Conservation (phyloP, 768 basidiomycete genomes). For the Cystofilobasidium capitatum region DNA sequence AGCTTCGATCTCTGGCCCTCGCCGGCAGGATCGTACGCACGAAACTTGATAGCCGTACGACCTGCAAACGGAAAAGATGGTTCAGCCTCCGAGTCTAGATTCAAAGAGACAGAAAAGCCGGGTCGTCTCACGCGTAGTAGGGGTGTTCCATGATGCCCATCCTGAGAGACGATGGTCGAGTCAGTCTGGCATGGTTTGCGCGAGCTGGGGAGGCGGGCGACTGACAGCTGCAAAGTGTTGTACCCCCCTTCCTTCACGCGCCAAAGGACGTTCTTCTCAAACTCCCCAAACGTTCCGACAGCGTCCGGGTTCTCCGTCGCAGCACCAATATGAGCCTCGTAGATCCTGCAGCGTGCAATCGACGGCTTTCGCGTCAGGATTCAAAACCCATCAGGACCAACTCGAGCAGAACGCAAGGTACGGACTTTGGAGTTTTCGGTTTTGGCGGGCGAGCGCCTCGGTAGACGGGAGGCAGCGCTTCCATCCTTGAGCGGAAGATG, state of each 20-base stretch:
- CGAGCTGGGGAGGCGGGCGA: neutral
- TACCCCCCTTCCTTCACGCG: conserved; percentile 24
- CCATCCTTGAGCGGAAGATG: conserved; percentile 20
- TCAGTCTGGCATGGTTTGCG: neutral
- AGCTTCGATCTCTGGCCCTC: neutral
- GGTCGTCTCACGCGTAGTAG: conserved; percentile 13
- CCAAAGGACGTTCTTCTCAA: conserved; percentile 20
- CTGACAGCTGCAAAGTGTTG: conserved; percentile 24
- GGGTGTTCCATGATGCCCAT: conserved; percentile 28
- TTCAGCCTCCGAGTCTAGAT: neutral
- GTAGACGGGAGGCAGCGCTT: conserved; percentile 9
- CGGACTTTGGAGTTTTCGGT: conserved; percentile 20
- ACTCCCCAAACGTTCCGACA: conserved; percentile 23
- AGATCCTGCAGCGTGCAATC: conserved; percentile 3
- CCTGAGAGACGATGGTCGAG: neutral
- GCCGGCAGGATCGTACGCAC: neutral
- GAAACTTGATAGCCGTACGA: conserved; percentile 27
- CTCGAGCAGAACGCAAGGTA: neutral
- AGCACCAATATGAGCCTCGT: conserved; percentile 26
- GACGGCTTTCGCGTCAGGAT: neutral
- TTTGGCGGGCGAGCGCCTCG: neutral
- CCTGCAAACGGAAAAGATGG: neutral
- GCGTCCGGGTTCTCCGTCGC: conserved; percentile 11
- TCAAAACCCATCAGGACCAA: neutral
- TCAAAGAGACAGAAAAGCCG: neutral